Conservation (phyloP, 2,329 filamentous ascomycete genomes). For the Coniosporium tulheliwenetii region DNA sequence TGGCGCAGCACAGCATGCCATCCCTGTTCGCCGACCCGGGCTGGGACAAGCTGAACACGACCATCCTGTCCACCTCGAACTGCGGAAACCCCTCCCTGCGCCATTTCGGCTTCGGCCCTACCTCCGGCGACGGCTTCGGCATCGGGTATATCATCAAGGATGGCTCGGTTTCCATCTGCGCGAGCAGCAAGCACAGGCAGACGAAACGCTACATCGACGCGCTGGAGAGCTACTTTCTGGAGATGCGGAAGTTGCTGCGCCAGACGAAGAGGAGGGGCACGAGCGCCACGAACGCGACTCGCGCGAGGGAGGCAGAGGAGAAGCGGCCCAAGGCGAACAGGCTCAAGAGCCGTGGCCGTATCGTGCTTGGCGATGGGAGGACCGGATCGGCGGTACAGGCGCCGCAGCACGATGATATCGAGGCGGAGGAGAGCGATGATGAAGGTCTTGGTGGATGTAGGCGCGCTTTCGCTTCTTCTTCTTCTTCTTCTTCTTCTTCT, state of each 20-base stretch:
- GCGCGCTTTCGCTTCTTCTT: slow-evolving; percentile 27
- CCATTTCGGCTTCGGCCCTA: slow-evolving; percentile 93
- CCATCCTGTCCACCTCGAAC: slow-evolving; percentile 92
- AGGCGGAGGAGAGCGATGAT: slow-evolving; percentile 63
- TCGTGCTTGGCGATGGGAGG: slow-evolving; percentile 36
- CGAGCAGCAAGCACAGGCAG: slow-evolving; percentile 84
- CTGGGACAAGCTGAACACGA: slow-evolving; percentile 92
- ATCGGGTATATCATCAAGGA: slow-evolving; percentile 99
- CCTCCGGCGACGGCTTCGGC: slow-evolving; percentile 84
- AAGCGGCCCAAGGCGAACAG: slow-evolving; percentile 25
- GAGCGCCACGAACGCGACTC: slow-evolving; percentile 35
- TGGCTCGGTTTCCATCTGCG: slow-evolving; percentile 77
- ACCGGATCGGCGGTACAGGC: slow-evolving; percentile 42
- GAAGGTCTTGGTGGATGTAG: slow-evolving; percentile 88
- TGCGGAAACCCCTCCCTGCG: slow-evolving; percentile 90
- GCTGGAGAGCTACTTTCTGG: slow-evolving; percentile 76
- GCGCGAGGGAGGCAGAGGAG: slow-evolving; percentile 48
- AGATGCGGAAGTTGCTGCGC: slow-evolving; percentile 71
- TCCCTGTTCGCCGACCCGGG: slow-evolving; percentile 73
- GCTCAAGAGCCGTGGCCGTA: slow-evolving; percentile 54
- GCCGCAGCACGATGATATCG: slow-evolving; percentile 32
- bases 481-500: slow-evolving; percentile 2
- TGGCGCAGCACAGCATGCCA: slow-evolving; percentile 42
- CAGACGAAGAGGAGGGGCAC: slow-evolving; percentile 45
- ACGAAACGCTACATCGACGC: slow-evolving; percentile 82